Base-by-base conservation (phyloP, 331 rosid species). In the Quercus tomentella region DNA sequence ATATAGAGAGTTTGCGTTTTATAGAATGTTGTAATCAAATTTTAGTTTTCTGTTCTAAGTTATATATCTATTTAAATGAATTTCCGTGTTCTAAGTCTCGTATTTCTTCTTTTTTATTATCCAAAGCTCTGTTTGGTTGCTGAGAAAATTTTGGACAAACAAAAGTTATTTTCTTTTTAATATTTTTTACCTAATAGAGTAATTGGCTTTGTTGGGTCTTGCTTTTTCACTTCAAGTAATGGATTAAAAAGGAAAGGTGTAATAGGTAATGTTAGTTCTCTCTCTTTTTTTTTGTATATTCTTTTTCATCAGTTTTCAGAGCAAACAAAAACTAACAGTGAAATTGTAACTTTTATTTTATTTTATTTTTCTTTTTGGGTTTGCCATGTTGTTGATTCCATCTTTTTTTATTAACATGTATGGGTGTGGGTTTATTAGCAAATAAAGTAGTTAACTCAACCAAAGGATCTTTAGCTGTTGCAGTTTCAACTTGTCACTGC, bases 141-240 rank as follows among this genome's bases (percentile, higher is more conserved):
- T 58, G 79, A 12, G 83, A 73, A 63, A 70, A 55, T 76, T 73
- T 56, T 67, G 58, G 70, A 81, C 35, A 21, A 77, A 69, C 9
- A 56, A 23, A 45, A 72, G 49, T 41, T 2, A 9, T 8, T 41
- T 3, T 41, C 49, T 12, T 57, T 71, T 68, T 65, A 41, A 41
- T 78, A 1, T 21, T 70, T 73, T 0, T n/a, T 41, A 25, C 63
- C 23, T 33, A 72, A 52, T 60, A 4, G 21, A 73, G 8, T 79
- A 22, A 30, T 41, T 63, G 72, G 52, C 52, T 20, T 35, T 33
- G 52, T 67, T 63, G 43, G 70, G 70, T 30, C 26, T 14, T 17
- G 41, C 45, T 63, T 5, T 49, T 63, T 63, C 45, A 33, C 28
- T 25, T 66, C 16, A 33, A 66, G 20, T 31, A 66, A 7, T 66